Base-by-base conservation (phyloP, 768 basidiomycete species). In the Aureoboletus auriporus region DNA sequence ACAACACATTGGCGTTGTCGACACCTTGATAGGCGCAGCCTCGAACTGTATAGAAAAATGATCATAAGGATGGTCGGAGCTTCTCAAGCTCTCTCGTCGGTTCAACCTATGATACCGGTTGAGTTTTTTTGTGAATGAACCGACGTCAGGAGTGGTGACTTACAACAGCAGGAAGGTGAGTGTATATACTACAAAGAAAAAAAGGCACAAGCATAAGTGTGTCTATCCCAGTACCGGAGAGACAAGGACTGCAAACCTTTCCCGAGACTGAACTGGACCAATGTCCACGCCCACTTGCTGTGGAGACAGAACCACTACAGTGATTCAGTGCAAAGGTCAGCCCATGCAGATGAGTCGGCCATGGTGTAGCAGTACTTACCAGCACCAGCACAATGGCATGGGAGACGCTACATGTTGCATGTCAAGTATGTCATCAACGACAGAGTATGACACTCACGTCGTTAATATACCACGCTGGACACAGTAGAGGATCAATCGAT, bases 251-350 rank as follows among this genome's bases (percentile, higher is more conserved):
- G 13, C 49, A 10, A 2, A 56, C 54, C 47, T 47, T 49, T 57
- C 8, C 56, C 51, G 6, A 57, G 42, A 38, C 51, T 50, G 9
- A 57, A 49, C 23, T 49, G 51, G 17, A 57, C 45, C 48, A 57
- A 20, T 8, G 51, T 38, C 51, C 51, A 58, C 23, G 34, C 23
- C 39, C 39, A 47, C 2, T 17, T 20, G 1, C 26, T 20, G 12
- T 47, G 39, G 8, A 57, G 42, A 8, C 20, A 3, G 26, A 29
- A 53, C 56, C 56, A 57, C 56, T 40, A 12, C 33, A 9, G 9
- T 1, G 20, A 9, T 34, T 23, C n/a, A 16, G 11, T 12, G 27
- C n/a, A 8, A 13, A 7, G 40, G 6, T 12, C 23, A 20, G 37
- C 13, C 33, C 28, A 13, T 28, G 29, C 7, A 30, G 5, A 11